These are phyloP conservation scores for Pouteria campechiana DNA, from an alignment of 179 eudicot genomes.

Conservation along the genomic window DNA sequence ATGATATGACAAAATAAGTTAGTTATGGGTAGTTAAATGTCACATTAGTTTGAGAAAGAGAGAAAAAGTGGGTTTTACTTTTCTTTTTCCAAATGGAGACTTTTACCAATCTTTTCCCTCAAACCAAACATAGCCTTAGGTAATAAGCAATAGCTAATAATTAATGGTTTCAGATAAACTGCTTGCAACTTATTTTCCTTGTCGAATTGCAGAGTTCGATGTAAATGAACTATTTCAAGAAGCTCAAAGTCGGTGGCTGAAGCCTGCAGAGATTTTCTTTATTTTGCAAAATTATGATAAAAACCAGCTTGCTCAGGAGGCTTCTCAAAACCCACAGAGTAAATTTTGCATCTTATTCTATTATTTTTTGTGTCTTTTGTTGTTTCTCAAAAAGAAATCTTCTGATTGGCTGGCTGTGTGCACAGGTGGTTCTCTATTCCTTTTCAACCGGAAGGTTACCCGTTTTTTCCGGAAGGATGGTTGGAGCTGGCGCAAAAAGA, in stretches of 20 bases:
- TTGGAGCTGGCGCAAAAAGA: slow-evolving; percentile 80
- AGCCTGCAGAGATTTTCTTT: slow-evolving; percentile 79
- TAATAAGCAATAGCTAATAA: no score
- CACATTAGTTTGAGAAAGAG: no score
- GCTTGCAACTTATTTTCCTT: no score
- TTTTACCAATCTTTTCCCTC: no score
- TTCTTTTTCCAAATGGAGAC: no score
- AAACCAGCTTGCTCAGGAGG: slow-evolving; percentile 52
- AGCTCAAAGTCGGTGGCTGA: slow-evolving; percentile 85
- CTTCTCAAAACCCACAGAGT: slow-evolving; percentile 73
- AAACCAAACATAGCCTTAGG: no score
- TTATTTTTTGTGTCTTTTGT: not conserved
- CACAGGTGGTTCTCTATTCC: slow-evolving; percentile 78
- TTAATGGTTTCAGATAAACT: no score
- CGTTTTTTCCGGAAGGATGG: slow-evolving; percentile 89
- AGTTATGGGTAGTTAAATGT: no score
- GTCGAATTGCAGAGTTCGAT: slow-evolving; percentile 49
- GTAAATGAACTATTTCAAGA: slow-evolving; percentile 55
- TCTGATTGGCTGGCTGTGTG: slow-evolving; percentile 8
- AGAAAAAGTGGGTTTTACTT: no score
- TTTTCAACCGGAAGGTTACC: slow-evolving; percentile 77
- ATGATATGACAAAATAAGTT: no score
- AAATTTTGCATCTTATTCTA: slow-evolving; percentile 2
- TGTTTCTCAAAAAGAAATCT: not conserved
- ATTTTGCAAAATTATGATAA: slow-evolving; percentile 65